Base-by-base conservation (phyloP, 2,329 filamentous ascomycete species). In the Phialophora tarda region DNA sequence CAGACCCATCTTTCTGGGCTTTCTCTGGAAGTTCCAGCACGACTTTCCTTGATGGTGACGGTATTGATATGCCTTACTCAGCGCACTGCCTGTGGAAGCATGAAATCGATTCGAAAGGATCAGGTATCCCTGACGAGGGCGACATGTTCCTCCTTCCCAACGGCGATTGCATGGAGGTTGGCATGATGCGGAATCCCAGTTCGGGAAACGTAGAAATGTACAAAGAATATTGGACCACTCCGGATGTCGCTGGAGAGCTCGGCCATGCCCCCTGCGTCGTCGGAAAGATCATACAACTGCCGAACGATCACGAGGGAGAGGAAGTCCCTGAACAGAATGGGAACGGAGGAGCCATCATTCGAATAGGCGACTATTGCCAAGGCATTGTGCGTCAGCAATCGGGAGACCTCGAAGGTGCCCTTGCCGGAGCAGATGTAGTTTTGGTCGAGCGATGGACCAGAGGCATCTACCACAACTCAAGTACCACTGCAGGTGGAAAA, bases 161-260 rank as follows among this genome's bases (percentile, higher is more conserved):
- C 61, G 72, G 67, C 17, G 70, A 72, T 53, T 69, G 70, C 41
- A 65, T 73, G 6, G 71, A 73, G 64, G 64, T 71, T 26, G 71
- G 72, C 6, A 64, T 65, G 44, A 73, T 72, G 72, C 14, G 61
- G 32, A 72, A 72, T 62, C 71, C 69, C 3, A 26, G 55, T 2
- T 66, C 71, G 2, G 63, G 67, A 17, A 65, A 62, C 34, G 50
- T 67, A 5, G 64, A 69, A 55, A 58, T 72, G 54, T 73, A 73
- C 62, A 72, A 73, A 54, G 71, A 73, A 58, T 68, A 72, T 41
- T 73, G 71, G 71, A 69, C 62, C 12, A 48, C 63, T 17, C 69
- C 66, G 8, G 17, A 47, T 17, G 67, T 80, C 79, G n/a, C 75
- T 83, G 64, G 79, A 80, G 34, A 75, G 77, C 47, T 82, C 83